Base-by-base conservation (phyloP, 192 early-diverging fungal species). In the Coemansia sp. region DNA sequence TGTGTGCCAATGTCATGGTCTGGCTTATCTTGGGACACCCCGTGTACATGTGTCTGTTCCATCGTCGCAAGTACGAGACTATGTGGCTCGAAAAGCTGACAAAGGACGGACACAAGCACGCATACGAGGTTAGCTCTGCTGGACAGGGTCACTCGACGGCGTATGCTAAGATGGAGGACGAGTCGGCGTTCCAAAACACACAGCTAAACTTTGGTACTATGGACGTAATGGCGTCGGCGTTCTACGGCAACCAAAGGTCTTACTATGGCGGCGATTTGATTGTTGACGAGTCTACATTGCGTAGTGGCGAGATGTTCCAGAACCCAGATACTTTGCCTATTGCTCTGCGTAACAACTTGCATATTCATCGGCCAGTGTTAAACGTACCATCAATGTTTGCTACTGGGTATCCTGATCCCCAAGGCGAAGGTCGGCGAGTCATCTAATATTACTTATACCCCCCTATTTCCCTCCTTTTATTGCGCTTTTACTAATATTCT, bases 21-120 rank as follows among this genome's bases (percentile, higher is more conserved):
- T 78, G 75, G 80, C 49, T 77, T 12, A 78, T 83, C 41, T 34
- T 83, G 24, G 76, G 60, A 1, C 70, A 75, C 47, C 80, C 80
- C 5, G 66, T 83, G 9, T 83, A 63, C 54, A 74, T 68, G 66
- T 72, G 73, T 70, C 65, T 83, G 20, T 83, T 83, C 67, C n/a
- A 83, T 44, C 72, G 76, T 27, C 63, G 63, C 34, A 31, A 61
- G 38, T 83, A 74, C 67, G 80, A 83, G 63, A 63, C 70, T 13
- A 59, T 18, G 54, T 83, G 80, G 80, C 80, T 83, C 16, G 70
- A 75, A 38, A 77, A 64, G 67, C 80, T 83, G 61, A 77, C 73
- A 22, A 68, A 69, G 66, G 80, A 83, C 57, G 80, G 73, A 33
- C 76, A 70, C 63, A 73, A 74, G 65, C 65, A 74, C 46, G 73